Conservation (phyloP, 306 rosid species). For the Oxytropis ochrocephala region DNA sequence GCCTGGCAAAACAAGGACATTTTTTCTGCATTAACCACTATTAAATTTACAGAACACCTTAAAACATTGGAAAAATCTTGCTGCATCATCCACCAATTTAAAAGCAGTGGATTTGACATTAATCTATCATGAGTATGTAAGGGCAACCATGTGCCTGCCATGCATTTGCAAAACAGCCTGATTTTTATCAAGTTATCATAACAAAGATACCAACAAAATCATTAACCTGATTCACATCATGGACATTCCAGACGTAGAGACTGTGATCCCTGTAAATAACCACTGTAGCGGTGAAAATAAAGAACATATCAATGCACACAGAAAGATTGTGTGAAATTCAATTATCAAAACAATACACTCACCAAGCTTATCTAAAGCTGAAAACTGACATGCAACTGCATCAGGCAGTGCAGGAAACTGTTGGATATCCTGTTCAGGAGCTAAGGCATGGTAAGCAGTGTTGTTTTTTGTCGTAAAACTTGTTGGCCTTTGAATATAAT, state of each 20-base stretch:
- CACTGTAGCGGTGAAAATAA: conserved; percentile 40
- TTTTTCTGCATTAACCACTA: conserved; percentile 15
- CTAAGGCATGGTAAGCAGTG: conserved; percentile 16
- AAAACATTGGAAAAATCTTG: background rate
- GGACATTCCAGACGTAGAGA: conserved; percentile 65
- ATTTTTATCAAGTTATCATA: background rate
- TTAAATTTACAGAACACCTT: background rate
- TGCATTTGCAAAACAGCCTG: background rate
- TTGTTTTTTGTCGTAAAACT: conserved; percentile 22
- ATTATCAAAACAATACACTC: conserved; percentile 23
- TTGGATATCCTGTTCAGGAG: conserved; percentile 33
- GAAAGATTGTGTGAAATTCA: background rate
- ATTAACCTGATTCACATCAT: conserved; percentile 62
- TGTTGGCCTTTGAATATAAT: conserved; percentile 47
- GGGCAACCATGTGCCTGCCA: background rate
- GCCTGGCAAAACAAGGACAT: conserved; percentile 37
- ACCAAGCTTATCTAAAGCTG: conserved; percentile 66
- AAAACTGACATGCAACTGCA: conserved; percentile 73
- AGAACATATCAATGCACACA: conserved; percentile 2
- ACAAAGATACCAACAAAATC: background rate
- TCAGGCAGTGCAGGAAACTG: conserved; percentile 47
- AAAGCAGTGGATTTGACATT: conserved; percentile 10
- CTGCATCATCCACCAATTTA: background rate
- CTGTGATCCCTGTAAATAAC: conserved; percentile 65
- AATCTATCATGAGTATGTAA: background rate